A percentile compares a stretch with the other conserved stretches of the same genome.
Conservation (phyloP, 805 yeast genomes). For the Wickerhamiella kurtzmanii region DNA sequence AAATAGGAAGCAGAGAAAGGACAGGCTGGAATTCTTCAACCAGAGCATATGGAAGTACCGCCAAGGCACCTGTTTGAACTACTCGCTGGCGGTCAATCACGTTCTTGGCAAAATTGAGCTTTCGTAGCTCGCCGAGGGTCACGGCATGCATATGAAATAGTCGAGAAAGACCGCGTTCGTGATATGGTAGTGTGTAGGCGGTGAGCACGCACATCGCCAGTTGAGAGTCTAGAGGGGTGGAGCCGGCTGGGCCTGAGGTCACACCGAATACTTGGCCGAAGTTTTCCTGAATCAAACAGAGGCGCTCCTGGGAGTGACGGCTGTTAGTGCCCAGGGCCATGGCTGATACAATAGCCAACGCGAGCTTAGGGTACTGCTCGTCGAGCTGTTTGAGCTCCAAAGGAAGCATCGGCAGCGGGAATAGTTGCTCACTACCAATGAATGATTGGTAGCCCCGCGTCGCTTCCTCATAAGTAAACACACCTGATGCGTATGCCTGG, state of each 20-base stretch:
- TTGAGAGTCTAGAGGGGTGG: constrained; percentile 7
- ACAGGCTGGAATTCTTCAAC: constrained; percentile 5
- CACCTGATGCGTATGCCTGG: constrained; percentile 9
- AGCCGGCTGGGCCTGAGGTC: background rate
- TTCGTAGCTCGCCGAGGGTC: constrained; percentile 5
- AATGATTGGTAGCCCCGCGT: constrained; percentile 6
- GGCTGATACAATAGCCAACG: constrained; percentile 16
- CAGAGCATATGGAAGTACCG: constrained; percentile 12
- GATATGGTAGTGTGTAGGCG: constrained; percentile 13
- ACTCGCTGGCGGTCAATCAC: constrained; percentile 4
- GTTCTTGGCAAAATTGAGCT: constrained; percentile 2
- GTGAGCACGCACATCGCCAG: constrained; percentile 13
- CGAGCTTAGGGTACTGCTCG: constrained; percentile 13
- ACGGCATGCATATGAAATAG: constrained; percentile 14
- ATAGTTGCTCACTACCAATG: constrained; percentile 1
- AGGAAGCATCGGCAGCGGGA: constrained; percentile 9
- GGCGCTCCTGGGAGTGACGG: constrained; percentile 6
- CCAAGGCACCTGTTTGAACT: constrained; percentile 4
- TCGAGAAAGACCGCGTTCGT: constrained; percentile 12
- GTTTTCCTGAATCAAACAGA: constrained; percentile 8
- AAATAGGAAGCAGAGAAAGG: background rate
- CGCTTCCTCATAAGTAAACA: constrained; percentile 13
- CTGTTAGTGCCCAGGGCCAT: constrained; percentile 13
- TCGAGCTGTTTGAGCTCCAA: constrained; percentile 10
- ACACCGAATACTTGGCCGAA: background rate